phyloP scores from a whole-genome alignment of 345 rosid genomes.

The Corchorus capsularis region DNA sequence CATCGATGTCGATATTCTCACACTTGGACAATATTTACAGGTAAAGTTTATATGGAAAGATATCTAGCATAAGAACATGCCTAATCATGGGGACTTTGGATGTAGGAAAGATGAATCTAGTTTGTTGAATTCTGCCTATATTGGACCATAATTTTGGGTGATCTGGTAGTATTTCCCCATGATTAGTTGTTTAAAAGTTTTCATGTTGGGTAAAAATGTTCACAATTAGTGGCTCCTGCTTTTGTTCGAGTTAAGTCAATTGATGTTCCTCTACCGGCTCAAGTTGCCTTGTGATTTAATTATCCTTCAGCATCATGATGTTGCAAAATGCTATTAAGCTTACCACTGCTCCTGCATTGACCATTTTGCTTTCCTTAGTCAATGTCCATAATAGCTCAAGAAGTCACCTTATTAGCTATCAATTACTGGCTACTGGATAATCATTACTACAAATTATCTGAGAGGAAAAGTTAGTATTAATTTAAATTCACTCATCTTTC shows the following conservation, averaged over 20 bases:
- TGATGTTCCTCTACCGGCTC: too few species aligned
- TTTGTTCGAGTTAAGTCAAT: too few species aligned
- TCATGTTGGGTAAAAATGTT: too few species aligned
- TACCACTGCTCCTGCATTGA: neutral
- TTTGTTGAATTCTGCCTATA: neutral
- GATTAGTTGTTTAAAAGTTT: too few species aligned
- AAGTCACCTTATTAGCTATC: neutral
- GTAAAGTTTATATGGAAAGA: slow-evolving; percentile 36
- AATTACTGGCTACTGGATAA: neutral
- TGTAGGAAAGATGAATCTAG: neutral
- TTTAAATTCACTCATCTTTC: neutral
- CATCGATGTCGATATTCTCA: slow-evolving; percentile 84
- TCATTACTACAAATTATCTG: neutral
- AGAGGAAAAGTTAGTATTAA: neutral
- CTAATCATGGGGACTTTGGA: neutral
- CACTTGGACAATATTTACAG: slow-evolving; percentile 98
- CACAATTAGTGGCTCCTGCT: too few species aligned
- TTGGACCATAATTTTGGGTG: neutral
- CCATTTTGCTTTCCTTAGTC: neutral
- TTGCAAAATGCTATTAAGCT: neutral
- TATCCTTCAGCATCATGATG: too few species aligned
- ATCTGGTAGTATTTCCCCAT: too few species aligned
- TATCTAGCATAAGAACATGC: neutral
- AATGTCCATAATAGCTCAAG: neutral
- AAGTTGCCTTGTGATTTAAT: too few species aligned